Percentiles rank a stretch among this genome's conserved stretches.
Evolutionary conservation across 768 basidiomycete species (phyloP).

Genomic region (Hemileccinum rubropunctum): DNA sequence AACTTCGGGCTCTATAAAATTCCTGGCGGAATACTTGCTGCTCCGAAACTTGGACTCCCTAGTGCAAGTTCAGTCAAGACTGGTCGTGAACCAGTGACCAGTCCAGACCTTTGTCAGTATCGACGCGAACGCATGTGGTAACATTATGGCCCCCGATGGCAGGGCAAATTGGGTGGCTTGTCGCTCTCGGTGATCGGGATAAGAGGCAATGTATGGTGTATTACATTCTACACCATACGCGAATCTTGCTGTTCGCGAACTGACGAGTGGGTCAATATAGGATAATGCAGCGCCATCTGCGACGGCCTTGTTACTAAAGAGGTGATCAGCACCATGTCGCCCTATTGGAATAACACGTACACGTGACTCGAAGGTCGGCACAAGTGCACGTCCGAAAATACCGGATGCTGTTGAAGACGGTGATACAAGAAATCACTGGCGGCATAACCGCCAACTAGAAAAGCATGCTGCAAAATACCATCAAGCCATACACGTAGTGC

Average conservation of each 20-base stretch:
- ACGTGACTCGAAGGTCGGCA: conserved; percentile 48
- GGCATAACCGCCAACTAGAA: conserved; percentile 52
- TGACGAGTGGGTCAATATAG: conserved; percentile 44
- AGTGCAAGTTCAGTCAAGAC: neutral
- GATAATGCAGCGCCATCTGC: conserved; percentile 45
- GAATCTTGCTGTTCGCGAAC: conserved; percentile 39
- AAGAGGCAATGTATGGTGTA: conserved; percentile 24
- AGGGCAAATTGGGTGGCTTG: conserved; percentile 14
- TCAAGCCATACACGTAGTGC: neutral
- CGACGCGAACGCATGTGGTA: conserved; percentile 35
- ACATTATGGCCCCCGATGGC: conserved; percentile 25
- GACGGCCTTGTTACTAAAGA: conserved; percentile 42
- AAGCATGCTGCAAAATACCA: conserved; percentile 26
- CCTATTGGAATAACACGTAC: conserved; percentile 30
- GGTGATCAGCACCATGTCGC: neutral
- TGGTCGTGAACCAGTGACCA: no score
- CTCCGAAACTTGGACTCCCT: conserved; percentile 20
- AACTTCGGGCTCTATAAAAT: neutral
- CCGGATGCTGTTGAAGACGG: conserved; percentile 38
- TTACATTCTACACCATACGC: conserved; percentile 37
- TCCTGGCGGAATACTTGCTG: conserved; percentile 17
- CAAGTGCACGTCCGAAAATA: conserved; percentile 36
- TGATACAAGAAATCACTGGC: conserved; percentile 45
- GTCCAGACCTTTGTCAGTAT: conserved; percentile 35
- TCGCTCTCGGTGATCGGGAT: conserved; percentile 38